Evolutionary conservation across 1,284 basidiomycete species (phyloP), one percentile per base, ranked within the genome.

Genomic region (Wallemia hederae): DNA sequence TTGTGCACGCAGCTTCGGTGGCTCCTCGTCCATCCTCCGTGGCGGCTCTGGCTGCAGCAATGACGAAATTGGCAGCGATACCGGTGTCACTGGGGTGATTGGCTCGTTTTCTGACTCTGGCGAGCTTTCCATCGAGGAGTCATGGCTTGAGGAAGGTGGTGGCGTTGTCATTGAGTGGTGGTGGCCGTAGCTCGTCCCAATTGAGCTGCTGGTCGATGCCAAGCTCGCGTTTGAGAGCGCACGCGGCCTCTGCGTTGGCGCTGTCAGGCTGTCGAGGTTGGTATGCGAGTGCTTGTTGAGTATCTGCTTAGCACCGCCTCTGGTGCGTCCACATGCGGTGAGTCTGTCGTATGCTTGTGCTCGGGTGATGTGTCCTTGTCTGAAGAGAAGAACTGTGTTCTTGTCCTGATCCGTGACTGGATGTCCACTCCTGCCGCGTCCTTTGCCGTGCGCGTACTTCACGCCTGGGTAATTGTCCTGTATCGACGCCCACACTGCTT

Each of bases 321-420:
- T 62, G 33, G 63, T 62, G 27, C 63, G 62, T 59, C 56, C 56
- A 22, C 56, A 58, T 7, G 56, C 56, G 9, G 56, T 58, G 3
- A 58, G 25, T 5, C 56, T 26, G 14, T 58, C 56, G 24, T 58
- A 58, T 7, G 56, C 56, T 58, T 58, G 56, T 26, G 56, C 56
- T 26, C 56, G 19, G 5, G 56, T 26, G 14, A 58, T 58, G 9
- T 58, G 7, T 14, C 56, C 56, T 9, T 7, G 7, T 19, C 27
- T 25, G 27, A 58, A 58, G 5, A 27, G 7, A 28, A 26, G n/a
- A 26, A 58, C 56, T 15, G 56, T 26, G 17, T 58, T 9, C 14
- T 28, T 26, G 24, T 58, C 56, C 24, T 58, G 9, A 22, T 58
- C 56, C 9, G 56, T 58, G 56, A 58, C 56, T 9, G 56, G 25